Base-by-base conservation (phyloP, 164 flowering plant species). In the Stephania yunnanensis region DNA sequence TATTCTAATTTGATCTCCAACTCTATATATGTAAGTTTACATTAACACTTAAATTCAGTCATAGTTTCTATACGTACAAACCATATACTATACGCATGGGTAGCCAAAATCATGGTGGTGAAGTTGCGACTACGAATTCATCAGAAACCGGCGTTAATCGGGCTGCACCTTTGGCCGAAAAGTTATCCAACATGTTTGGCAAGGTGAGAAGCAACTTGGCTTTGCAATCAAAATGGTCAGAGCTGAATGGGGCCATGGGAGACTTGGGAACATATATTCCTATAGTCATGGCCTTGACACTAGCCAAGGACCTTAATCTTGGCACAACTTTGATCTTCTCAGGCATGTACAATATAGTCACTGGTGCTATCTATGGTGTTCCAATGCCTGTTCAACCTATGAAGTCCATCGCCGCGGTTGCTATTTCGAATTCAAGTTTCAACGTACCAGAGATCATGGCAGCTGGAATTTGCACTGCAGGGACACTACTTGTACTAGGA, bases 321-420 rank as follows among this genome's bases (percentile, higher is more conserved):
- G 97, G 96, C 55, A 83, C 89, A 0, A 92, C 98, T 3, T 78
- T 92, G 11, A 84, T 94, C 13, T 94, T 91, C 92, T 90, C 93
- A 0, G 97, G 95, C 1, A 25, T 88, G 6, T 92, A 94, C 86
- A 94, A 94, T 81, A 82, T 87, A 10, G 61, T 89, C 73, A 92
- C 98, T 2, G 97, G 97, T 30, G 83, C 84, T 42, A 46, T 90
- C 52, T 94, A 88, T 46, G 98, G 98, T 44, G 92, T 92, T 13
- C 98, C 98, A 0, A 92, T 94, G 98, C 98, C 98, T 0, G 97
- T 94, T 65, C 98, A 94, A 78, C 98, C 98, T 48, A 94, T 94
- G 98, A 94, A 94, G 78, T 85, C 96, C 2, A 94, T 94, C 3
- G 91, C 98, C 0, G 97, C 98, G 3, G 94, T 80, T 3, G 97